Evolutionary conservation across 805 yeast species (phyloP).

Genomic region (Komagataella phaffii): DNA sequence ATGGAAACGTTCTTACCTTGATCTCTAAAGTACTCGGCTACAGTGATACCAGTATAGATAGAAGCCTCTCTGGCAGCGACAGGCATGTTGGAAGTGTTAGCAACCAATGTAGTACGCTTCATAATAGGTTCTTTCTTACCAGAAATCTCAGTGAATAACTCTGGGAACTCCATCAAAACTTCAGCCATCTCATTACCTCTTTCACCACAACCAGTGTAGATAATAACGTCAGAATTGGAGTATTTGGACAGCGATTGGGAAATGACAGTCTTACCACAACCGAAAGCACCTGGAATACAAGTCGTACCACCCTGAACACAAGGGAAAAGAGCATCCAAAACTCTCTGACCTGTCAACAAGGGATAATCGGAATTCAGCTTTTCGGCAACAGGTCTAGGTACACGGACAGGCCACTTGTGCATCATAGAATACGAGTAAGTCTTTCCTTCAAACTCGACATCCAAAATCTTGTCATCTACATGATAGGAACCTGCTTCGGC

Average conservation of each 20-base stretch:
- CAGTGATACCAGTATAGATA: conserved; percentile 95
- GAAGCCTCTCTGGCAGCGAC: conserved; percentile 99
- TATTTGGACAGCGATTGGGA: conserved; percentile 95
- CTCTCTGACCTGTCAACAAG: conserved; percentile 96
- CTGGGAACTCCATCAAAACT: conserved; percentile 99
- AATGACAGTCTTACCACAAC: conserved; percentile 98
- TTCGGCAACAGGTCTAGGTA: conserved; percentile 96
- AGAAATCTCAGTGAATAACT: conserved; percentile 75
- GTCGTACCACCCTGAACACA: conserved; percentile 99
- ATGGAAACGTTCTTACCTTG: conserved; percentile 98
- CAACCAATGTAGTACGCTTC: conserved; percentile 98
- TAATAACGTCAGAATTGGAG: conserved; percentile 94
- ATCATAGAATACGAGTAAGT: conserved; percentile 76
- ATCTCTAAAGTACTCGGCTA: conserved; percentile 99
- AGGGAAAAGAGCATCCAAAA: conserved; percentile 92
- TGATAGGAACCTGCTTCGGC: conserved; percentile 87
- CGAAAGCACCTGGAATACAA: conserved; percentile 99
- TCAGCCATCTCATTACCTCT: conserved; percentile 99
- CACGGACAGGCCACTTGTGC: conserved; percentile 99
- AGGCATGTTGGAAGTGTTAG: conserved; percentile 99
- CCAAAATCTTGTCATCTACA: conserved; percentile 80
- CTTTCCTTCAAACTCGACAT: conserved; percentile 89
- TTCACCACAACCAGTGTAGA: conserved; percentile 93
- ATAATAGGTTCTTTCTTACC: conserved; percentile 97
- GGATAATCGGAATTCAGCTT: conserved; percentile 91